Evolutionary conservation across 345 rosid species (phyloP).

Genomic region (Anacardium occidentale): DNA sequence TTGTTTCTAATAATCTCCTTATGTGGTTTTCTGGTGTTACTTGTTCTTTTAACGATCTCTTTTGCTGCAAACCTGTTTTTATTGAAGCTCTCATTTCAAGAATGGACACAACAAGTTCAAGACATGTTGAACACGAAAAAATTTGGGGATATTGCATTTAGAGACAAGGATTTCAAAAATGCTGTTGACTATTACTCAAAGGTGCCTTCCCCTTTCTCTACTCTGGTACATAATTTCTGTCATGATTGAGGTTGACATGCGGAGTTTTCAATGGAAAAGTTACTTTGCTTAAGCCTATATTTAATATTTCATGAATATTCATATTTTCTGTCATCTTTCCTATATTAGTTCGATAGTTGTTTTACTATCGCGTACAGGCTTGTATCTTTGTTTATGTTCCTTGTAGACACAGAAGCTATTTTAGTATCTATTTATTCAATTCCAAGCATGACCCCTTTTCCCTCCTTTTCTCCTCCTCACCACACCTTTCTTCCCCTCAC

Average conservation of each 20-base stretch:
- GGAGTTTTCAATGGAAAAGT: neutral
- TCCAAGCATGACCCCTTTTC: neutral
- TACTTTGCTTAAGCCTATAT: neutral
- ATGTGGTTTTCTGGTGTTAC: neutral
- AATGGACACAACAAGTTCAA: conserved; percentile 98
- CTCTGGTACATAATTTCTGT: neutral
- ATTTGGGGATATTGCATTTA: conserved; percentile 84
- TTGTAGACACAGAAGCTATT: too few species aligned
- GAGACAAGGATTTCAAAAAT: conserved; percentile 92
- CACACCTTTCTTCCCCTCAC: too few species aligned
- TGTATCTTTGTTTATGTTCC: too few species aligned
- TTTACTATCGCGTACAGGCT: too few species aligned
- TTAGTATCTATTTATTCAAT: neutral
- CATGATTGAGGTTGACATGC: neutral
- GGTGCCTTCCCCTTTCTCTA: conserved; percentile 32
- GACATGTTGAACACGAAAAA: conserved; percentile 94
- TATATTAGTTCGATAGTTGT: too few species aligned
- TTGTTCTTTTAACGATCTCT: conserved; percentile 12
- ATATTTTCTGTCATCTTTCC: too few species aligned
- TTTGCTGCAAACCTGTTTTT: conserved; percentile 14
- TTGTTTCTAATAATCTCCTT: neutral
- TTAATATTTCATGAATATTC: too few species aligned
- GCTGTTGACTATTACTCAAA: conserved; percentile 85
- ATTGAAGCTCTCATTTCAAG: conserved; percentile 87
- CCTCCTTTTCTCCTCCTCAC: too few species aligned